Evolutionary conservation across 2,329 filamentous ascomycete species (phyloP).

Genomic region (Fusarium pininemorale): DNA sequence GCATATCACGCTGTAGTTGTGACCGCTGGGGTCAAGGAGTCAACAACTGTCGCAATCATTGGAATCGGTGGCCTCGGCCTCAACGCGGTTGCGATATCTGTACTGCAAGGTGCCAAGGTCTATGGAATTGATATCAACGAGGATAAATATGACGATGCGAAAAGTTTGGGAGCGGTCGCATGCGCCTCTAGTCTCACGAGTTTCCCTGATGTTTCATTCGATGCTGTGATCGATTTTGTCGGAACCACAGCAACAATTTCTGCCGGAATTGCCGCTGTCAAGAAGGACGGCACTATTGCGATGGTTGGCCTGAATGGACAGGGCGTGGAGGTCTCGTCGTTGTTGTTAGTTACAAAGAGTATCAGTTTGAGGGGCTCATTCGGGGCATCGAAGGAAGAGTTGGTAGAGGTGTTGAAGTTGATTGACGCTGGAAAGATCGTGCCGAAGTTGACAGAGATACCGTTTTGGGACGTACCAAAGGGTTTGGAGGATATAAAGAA

Average conservation of each 20-base stretch:
- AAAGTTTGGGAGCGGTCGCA: neutral
- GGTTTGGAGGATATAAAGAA: neutral
- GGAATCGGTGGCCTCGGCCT: neutral
- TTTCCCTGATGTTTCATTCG: neutral
- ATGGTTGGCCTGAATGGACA: neutral
- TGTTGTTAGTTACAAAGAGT: neutral
- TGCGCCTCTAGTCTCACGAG: fast-evolving
- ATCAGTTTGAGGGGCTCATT: neutral
- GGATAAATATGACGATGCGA: neutral
- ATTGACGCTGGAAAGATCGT: neutral
- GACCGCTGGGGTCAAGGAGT: neutral
- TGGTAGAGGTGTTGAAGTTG: neutral
- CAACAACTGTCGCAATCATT: neutral
- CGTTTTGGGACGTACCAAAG: neutral
- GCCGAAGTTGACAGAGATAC: neutral
- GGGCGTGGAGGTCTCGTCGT: neutral
- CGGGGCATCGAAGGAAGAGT: neutral
- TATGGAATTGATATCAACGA: neutral
- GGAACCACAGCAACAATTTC: neutral
- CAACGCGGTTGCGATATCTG: neutral
- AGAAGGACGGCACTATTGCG: neutral
- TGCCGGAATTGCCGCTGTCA: neutral
- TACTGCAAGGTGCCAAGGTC: neutral
- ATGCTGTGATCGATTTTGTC: neutral
- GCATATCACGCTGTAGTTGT: neutral